Conservation (phyloP, 2,329 filamentous ascomycete genomes). For the Scytalidium lignicola region DNA sequence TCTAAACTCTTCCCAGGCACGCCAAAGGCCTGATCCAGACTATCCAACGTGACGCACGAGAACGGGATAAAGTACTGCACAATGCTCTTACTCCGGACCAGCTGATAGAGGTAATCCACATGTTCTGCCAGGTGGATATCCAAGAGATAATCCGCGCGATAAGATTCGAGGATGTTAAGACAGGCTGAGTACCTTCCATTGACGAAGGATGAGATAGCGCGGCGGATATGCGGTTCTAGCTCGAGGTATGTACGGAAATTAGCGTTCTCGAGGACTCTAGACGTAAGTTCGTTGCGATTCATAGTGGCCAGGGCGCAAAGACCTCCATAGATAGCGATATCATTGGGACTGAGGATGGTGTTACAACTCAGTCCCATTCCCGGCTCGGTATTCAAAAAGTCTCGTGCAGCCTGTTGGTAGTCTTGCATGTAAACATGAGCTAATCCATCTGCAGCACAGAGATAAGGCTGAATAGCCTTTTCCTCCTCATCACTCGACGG, state of each 20-base stretch:
- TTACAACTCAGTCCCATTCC: slow-evolving; percentile 54
- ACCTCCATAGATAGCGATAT: slow-evolving; percentile 87
- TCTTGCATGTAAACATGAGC: slow-evolving; percentile 50
- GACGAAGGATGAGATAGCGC: slow-evolving; percentile 84
- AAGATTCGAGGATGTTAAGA: slow-evolving; percentile 74
- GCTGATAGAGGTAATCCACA: slow-evolving; percentile 62
- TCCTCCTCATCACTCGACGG: slow-evolving; percentile 39
- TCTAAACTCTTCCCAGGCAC: slow-evolving; percentile 58
- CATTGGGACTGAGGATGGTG: slow-evolving; percentile 74
- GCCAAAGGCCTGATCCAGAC: slow-evolving; percentile 73
- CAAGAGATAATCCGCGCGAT: slow-evolving; percentile 80
- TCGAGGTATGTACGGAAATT: slow-evolving; percentile 85
- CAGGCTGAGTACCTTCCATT: slow-evolving; percentile 85
- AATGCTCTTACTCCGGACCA: slow-evolving; percentile 86
- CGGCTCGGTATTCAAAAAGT: slow-evolving; percentile 45
- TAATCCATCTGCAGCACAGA: slow-evolving; percentile 55
- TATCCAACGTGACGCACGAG: slow-evolving; percentile 76
- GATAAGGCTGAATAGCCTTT: slow-evolving; percentile 42
- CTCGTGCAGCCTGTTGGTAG: slow-evolving; percentile 63
- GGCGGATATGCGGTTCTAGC: slow-evolving; percentile 87
- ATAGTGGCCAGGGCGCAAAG: slow-evolving; percentile 88
- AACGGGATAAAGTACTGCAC: slow-evolving; percentile 90
- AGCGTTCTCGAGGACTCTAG: slow-evolving; percentile 70
- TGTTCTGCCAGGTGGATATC: slow-evolving; percentile 81
- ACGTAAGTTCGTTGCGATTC: slow-evolving; percentile 70